Evolutionary conservation across 345 rosid genomes (phyloP), one percentile per base, ranked within the genome.

Genomic region (Hibiscus tridactylites): DNA sequence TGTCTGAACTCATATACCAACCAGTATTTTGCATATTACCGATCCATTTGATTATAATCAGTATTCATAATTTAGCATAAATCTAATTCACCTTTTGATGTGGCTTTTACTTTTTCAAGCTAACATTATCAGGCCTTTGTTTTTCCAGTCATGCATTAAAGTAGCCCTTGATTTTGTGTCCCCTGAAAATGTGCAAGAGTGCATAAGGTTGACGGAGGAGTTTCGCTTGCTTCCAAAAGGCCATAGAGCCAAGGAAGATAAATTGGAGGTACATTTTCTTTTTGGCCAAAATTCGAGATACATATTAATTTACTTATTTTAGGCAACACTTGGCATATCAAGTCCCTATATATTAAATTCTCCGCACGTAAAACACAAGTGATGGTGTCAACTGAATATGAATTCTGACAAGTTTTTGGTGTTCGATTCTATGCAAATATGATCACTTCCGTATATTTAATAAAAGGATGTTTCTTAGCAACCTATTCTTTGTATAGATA

Each of bases 111-210:
- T 47, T 62, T 39, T 50, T 29, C 21, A 24, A 17, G 35, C 70
- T 70, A 49, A 67, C 13, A 49, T 9, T 11, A 2, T 31, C 61
- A 17, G 50, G 26, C 57, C 3, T 65, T 52, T 21, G 2, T 56
- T 73, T 59, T 70, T 65, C 3, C 80, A 84, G 85, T 84, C 85
- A 16, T 84, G 87, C 81, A 84, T 81, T 47, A 84, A 84, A 71
- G 87, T 84, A 47, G 87, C 87, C 52, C 81, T 81, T 10, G 83
- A 84, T 72, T 81, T 84, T 72, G 87, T 84, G 24, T 84, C 85
- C 37, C 87, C 87, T 28, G 87, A 81, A 13, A 84, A 84, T 70
- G 79, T 84, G 49, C 76, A 76, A 71, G 83, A 84, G 71, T 81
- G 87, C 76, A 79, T 84, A 53, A 79, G 80, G 9, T 70, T 84